phyloP scores from a whole-genome alignment of 2,329 filamentous ascomycete genomes.

The Aspergillus felis region DNA sequence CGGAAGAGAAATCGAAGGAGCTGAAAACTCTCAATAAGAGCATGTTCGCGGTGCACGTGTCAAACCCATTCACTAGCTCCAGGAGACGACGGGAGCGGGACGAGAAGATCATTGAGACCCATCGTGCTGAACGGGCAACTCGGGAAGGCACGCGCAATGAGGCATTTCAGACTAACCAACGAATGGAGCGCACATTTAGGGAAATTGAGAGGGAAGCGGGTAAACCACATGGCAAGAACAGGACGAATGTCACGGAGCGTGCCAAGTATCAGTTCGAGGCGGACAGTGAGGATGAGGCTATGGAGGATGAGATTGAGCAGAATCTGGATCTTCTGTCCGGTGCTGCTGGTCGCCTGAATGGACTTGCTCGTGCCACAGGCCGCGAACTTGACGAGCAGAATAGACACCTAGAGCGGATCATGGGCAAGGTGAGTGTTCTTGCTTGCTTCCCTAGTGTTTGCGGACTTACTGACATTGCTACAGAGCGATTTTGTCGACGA shows the following conservation, averaged over 20 bases:
- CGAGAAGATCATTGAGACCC: conserved; percentile 64
- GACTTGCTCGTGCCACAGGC: conserved; percentile 69
- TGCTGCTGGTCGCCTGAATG: conserved; percentile 67
- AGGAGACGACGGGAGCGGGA: conserved; percentile 63
- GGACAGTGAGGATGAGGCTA: conserved; percentile 65
- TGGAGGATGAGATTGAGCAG: conserved; percentile 68
- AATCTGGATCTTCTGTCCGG: conserved; percentile 59
- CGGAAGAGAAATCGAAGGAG: conserved; percentile 76
- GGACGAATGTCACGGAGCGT: conserved; percentile 55
- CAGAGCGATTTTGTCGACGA: conserved; percentile 82
- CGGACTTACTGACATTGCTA: conserved; percentile 18
- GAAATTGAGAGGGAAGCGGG: conserved; percentile 55
- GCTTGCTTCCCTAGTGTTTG: neutral
- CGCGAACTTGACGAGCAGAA: conserved; percentile 75
- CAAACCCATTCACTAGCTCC: conserved; percentile 71
- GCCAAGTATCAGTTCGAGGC: conserved; percentile 75
- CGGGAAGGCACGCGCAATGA: conserved; percentile 55
- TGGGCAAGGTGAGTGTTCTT: conserved; percentile 61
- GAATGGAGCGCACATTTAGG: conserved; percentile 61
- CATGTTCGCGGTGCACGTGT: conserved; percentile 84
- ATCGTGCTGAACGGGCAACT: conserved; percentile 53
- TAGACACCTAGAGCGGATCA: conserved; percentile 71
- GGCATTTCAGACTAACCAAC: conserved; percentile 52
- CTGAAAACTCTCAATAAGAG: conserved; percentile 80
- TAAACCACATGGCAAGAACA: conserved; percentile 49